A percentile compares a stretch with the other conserved stretches of the same genome.
Evolutionary conservation across 495 filamentous ascomycete species (phyloP).

Genomic region (Podospora australis): DNA sequence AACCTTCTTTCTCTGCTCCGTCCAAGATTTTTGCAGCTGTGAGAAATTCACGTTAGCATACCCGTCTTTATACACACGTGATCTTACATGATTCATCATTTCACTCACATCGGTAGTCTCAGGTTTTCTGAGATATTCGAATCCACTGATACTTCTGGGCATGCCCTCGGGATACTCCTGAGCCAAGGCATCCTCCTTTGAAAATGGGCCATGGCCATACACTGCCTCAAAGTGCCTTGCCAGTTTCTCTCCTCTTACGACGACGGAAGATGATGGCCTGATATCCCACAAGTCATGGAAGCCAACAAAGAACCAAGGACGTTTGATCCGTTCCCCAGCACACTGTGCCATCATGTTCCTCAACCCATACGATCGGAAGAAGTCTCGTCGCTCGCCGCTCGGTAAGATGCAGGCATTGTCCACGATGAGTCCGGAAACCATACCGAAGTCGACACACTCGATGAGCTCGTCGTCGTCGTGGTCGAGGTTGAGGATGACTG

Average conservation of each 20-base stretch:
- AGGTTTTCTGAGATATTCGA: slow-evolving; percentile 19
- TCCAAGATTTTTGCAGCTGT: slow-evolving; percentile 21
- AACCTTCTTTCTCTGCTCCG: slow-evolving; percentile 13
- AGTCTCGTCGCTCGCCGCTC: slow-evolving; percentile 43
- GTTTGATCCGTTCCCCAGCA: slow-evolving; percentile 3
- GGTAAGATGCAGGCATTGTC: slow-evolving; percentile 45
- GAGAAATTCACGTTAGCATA: too few relatives aligned
- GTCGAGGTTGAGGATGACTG: slow-evolving; percentile 9
- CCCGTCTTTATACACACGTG: too few relatives aligned
- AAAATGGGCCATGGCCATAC: slow-evolving; percentile 15
- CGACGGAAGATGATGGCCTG: slow-evolving; percentile 16
- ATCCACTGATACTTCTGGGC: slow-evolving; percentile 15
- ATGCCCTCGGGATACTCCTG: not conserved
- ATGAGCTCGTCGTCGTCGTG: slow-evolving; percentile 3
- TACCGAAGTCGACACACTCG: slow-evolving; percentile 6
- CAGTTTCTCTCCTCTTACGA: slow-evolving; percentile 19
- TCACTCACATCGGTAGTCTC: slow-evolving; percentile 17
- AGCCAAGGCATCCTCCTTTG: not conserved
- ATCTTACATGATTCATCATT: too few relatives aligned
- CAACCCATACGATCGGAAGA: slow-evolving; percentile 39
- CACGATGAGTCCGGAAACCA: slow-evolving; percentile 36
- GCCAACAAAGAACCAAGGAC: slow-evolving; percentile 20
- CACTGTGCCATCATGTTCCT: slow-evolving; percentile 32
- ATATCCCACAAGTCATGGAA: slow-evolving; percentile 19
- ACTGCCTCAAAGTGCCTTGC: slow-evolving; percentile 22